A percentile compares a stretch with the other conserved stretches of the same genome.
phyloP scores from a whole-genome alignment of 768 basidiomycete genomes.

The Leccinellum rugosiceps region DNA sequence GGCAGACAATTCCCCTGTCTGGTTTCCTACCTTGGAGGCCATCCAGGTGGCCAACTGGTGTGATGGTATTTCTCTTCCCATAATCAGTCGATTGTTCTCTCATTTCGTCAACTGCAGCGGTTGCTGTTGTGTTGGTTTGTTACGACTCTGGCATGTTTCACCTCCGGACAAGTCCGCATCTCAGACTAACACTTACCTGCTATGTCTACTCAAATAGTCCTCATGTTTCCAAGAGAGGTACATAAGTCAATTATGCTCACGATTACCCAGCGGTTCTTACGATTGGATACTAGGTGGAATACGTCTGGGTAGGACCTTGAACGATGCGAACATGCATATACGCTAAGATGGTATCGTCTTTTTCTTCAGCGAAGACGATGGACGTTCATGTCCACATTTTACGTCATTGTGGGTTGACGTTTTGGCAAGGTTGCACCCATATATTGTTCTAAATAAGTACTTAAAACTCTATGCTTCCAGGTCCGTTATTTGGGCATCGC shows the following conservation, averaged over 20 bases:
- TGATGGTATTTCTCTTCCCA: conserved; percentile 6
- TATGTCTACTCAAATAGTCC: background rate
- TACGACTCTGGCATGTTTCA: conserved; percentile 11
- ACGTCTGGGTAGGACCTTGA: conserved; percentile 18
- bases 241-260: background rate
- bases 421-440: background rate
- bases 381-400: conserved; percentile 15
- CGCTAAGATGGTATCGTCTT: background rate
- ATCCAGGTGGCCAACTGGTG: conserved; percentile 18
- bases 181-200: background rate
- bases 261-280: background rate
- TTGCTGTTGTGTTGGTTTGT: conserved; percentile 15
- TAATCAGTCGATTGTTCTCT: background rate
- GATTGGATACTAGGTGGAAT: conserved; percentile 11
- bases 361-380: conserved; percentile 5
- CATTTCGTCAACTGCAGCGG: conserved; percentile 1
- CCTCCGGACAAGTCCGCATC: no score
- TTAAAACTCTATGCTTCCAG: background rate
- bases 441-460: background rate
- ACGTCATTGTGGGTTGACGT: conserved; percentile 12
- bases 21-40: conserved; percentile 7
- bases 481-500: conserved; percentile 17
- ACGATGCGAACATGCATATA: background rate
- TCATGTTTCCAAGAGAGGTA: conserved; percentile 23
- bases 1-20: conserved; percentile 8